Evolutionary conservation across 306 rosid genomes (phyloP).

Genomic region (Mimosa bimucronata): DNA sequence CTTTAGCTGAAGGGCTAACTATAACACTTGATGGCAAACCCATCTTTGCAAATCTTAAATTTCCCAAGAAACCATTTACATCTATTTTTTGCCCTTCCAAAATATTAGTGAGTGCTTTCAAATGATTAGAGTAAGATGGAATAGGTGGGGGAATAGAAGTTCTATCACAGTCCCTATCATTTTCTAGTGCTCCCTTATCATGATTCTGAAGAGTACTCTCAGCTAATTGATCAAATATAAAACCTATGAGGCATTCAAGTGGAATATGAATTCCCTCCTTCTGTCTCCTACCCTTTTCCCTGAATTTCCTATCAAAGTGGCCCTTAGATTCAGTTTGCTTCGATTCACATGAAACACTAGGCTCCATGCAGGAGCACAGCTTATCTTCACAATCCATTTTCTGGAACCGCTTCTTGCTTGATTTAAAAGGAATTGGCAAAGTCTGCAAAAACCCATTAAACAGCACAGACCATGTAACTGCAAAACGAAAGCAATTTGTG

Average conservation of each 20-base stretch:
- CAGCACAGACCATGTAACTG: constrained; percentile 76
- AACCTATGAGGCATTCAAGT: constrained; percentile 75
- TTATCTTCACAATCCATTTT: constrained; percentile 62
- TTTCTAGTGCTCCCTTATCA: constrained; percentile 54
- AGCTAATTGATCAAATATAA: constrained; percentile 69
- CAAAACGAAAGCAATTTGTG: constrained; percentile 80
- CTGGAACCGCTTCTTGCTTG: constrained; percentile 70
- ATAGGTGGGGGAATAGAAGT: constrained; percentile 34
- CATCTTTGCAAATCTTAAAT: constrained; percentile 87
- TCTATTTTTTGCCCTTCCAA: constrained; percentile 72
- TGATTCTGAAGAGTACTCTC: constrained; percentile 64
- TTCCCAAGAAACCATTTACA: constrained; percentile 85
- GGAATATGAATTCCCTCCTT: constrained; percentile 66
- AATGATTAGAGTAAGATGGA: constrained; percentile 55
- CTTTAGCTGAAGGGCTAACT: constrained; percentile 65
- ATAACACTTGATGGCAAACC: constrained; percentile 79
- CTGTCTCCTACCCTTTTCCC: constrained; percentile 42
- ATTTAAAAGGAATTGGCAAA: constrained; percentile 78
- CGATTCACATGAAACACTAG: constrained; percentile 55
- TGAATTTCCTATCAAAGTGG: constrained; percentile 33
- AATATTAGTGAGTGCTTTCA: constrained; percentile 57
- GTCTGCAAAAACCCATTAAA: constrained; percentile 77
- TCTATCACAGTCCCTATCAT: constrained; percentile 38
- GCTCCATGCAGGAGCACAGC: constrained; percentile 54
- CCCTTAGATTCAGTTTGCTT: constrained; percentile 59